Evolutionary conservation across 176 grass and related monocot species (phyloP), one percentile per base, ranked within the genome.

Genomic region (Hyparrhenia diplandra): DNA sequence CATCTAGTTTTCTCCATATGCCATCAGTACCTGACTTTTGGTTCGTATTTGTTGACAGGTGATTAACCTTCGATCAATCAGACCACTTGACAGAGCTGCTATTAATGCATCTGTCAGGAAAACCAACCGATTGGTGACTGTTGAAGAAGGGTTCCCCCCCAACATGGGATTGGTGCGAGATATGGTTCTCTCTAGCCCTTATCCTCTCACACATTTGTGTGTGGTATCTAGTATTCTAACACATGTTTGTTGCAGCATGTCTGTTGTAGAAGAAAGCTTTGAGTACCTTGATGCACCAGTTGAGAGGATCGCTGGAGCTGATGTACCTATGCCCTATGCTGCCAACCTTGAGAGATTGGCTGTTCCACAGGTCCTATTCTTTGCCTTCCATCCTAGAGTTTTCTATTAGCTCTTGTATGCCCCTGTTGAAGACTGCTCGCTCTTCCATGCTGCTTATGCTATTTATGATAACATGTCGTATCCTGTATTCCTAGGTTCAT

Each of bases 121-220:
- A 87, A 98, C 96, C 28, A 98, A 98, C 71, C 88, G 90, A 77
- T 82, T 95, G 67, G 87, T 98, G 21, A 88, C 90, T 45, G 67
- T 98, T 39, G 92, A 98, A 88, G 92, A 98, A 93, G 90, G 92
- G 37, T 98, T 95, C 76, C 96, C n/a, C n/a, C 96, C 27, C 96
- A 98, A 39, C 92, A 95, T 76, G 96, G 96, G 32, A 67, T 98
- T 82, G 92, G 96, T 71, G 90, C 96, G 96, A 98, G 72, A 98
- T 98, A 85, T 93, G 96, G 96, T 96, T 81, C 16, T 14, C 78
- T 16, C 69, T 5, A 55, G 8, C 8, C 18, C 59, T 71, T 35
- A 20, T 39, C 10, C 24, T 32, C 11, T 34, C 45, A 49, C 30
- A 43, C 32, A 31, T 46, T 13, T 78, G 31, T 52, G 70, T 77